Evolutionary conservation across 2,329 filamentous ascomycete species (phyloP), one percentile per base, ranked within the genome.

Genomic region (Periconia digitata): DNA sequence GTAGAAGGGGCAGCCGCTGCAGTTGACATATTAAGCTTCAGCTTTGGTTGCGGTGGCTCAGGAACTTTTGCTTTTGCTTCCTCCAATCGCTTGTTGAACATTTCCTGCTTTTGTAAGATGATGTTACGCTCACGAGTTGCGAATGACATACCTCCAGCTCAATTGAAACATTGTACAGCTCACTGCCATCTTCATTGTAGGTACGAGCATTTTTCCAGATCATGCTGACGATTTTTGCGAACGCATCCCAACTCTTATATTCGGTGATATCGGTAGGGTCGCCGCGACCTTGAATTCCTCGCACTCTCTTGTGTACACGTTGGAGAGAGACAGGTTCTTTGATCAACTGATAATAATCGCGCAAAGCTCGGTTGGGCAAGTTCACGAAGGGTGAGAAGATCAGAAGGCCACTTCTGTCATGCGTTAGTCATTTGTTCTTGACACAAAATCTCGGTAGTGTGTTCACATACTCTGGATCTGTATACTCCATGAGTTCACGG

Each of bases 171-270:
- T 82, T 78, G 55, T 85, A 90, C 43, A 96, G 92, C 15, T 90
- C 87, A 63, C 92, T 96, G 3, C 87, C 89, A 64, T 96, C 91
- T 69, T 96, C 90, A 58, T 96, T 96, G 76, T 92, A 96, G 50
- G 86, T 86, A 62, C 85, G 87, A 0, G 91, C 90, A 70, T 96
- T 96, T 41, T 80, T 81, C 92, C 92, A 96, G 37, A 96, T 85
- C 44, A 89, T 79, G 60, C 85, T 88, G 12, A 89, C 80, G 62
- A 89, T 88, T 45, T 91, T 85, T 67, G 90, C 90, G 56, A 96
- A 90, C 1, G 85, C 80, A 47, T 85, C 80, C 92, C 92, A 96
- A 43, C 77, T 87, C 68, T 90, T 92, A 72, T 91, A 90, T 40
- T 90, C 85, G 41, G 86, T 86, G 21, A 73, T 67, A 10, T 74